Conservation (phyloP, 2,329 filamentous ascomycete species). For the Helicocarpus griseus region DNA sequence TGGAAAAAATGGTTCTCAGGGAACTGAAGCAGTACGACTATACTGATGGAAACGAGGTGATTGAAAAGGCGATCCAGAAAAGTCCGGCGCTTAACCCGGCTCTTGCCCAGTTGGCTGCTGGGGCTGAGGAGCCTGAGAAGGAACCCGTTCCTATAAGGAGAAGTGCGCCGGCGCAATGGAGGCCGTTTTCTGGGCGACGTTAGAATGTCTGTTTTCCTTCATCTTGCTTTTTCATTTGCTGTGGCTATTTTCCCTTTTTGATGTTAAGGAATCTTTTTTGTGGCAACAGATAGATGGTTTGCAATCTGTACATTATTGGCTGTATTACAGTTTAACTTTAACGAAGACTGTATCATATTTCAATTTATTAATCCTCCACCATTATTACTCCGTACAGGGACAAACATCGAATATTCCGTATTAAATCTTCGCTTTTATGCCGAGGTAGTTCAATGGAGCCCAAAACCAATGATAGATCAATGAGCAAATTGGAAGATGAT, state of each 20-base stretch:
- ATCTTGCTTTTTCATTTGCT: background rate
- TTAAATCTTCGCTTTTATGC: too few species aligned
- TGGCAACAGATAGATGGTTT: background rate
- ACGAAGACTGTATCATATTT: constrained; percentile 1
- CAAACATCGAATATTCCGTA: too few species aligned
- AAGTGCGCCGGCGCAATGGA: background rate
- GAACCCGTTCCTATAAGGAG: constrained; percentile 5
- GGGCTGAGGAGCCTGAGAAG: constrained; percentile 2
- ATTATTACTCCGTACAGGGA: too few species aligned
- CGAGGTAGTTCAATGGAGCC: too few species aligned
- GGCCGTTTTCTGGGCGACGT: background rate
- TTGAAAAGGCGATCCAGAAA: constrained; percentile 23
- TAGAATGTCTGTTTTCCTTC: background rate
- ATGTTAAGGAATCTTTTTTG: background rate
- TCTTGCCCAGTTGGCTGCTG: background rate
- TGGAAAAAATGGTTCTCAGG: constrained; percentile 46
- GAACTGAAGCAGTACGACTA: constrained; percentile 44
- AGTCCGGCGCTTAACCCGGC: constrained; percentile 24
- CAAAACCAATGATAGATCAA: too few species aligned
- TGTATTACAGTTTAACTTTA: background rate
- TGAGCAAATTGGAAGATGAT: too few species aligned
- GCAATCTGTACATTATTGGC: constrained; percentile 3
- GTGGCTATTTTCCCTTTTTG: background rate
- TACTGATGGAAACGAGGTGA: constrained; percentile 37
- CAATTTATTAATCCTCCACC: too few species aligned